Evolutionary conservation across 23 red algal species (phyloP).

Genomic region (Gracilaria gracilis): DNA sequence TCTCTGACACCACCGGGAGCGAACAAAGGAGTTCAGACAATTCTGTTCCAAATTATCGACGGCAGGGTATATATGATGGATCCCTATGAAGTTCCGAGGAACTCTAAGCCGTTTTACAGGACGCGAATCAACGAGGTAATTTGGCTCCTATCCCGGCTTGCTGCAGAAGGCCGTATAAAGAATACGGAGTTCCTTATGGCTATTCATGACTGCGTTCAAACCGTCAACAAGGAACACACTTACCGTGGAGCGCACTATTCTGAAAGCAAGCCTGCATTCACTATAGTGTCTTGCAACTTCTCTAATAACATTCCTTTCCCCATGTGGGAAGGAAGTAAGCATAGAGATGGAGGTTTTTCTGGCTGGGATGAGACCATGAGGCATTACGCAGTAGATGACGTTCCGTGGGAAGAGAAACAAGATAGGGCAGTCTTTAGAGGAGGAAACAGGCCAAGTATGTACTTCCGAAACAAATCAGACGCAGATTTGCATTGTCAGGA

Average conservation of each 20-base stretch:
- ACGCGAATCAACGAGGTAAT: conserved; percentile 85
- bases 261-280: conserved; percentile 87
- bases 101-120: conserved; percentile 84
- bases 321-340: conserved; percentile 90
- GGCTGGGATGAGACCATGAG: conserved; percentile 82
- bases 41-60: conserved; percentile 81
- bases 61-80: conserved; percentile 80
- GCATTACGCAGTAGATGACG: conserved; percentile 52
- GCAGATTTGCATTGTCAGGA: conserved; percentile 74
- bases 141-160: conserved; percentile 73
- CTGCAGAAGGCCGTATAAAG: conserved; percentile 66
- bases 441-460: conserved; percentile 81
- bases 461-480: conserved; percentile 71
- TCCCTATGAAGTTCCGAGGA: conserved; percentile 77
- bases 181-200: conserved; percentile 90
- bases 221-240: conserved; percentile 70
- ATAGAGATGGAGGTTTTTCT: conserved; percentile 73
- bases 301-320: conserved; percentile 96
- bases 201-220: conserved; percentile 99
- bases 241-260: conserved; percentile 75
- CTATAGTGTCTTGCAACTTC: conserved; percentile 90
- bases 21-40: conserved; percentile 83
- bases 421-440: conserved; percentile 91
- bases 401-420: conserved; percentile 75
- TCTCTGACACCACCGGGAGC: conserved; percentile 74